phyloP scores from a whole-genome alignment of 257 asterid genomes.

The Linaria vulgaris region DNA sequence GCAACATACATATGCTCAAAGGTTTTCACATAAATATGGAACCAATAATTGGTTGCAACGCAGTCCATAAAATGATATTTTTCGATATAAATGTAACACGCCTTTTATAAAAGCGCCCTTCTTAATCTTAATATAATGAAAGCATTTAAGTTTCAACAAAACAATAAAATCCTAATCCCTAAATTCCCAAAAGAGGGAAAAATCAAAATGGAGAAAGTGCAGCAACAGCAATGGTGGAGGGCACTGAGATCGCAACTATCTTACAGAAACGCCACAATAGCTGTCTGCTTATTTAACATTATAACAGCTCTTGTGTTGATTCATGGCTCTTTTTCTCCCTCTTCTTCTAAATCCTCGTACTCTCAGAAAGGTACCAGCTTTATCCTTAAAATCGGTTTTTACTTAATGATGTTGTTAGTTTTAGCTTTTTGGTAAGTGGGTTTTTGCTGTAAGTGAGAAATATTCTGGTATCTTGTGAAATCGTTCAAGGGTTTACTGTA shows the following conservation, averaged over 20 bases:
- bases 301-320: constrained; percentile 63
- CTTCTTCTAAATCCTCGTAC: constrained; percentile 47
- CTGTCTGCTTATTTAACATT: constrained; percentile 65
- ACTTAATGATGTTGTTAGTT: neutral
- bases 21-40: too few species aligned
- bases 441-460: constrained; percentile 16
- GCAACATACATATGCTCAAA: too few species aligned
- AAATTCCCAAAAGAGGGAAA: neutral
- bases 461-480: neutral
- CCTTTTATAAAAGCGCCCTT: too few species aligned
- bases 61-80: too few species aligned
- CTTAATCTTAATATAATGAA: too few species aligned
- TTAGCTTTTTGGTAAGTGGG: neutral
- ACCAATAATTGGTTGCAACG: too few species aligned
- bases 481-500: constrained; percentile 12
- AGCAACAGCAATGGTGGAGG: constrained; percentile 70
- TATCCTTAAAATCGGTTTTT: neutral
- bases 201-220: constrained; percentile 67
- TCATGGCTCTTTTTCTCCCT: constrained; percentile 48
- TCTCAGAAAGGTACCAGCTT: constrained; percentile 42
- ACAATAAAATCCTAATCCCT: neutral
- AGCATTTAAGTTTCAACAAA: too few species aligned
- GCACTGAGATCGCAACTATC: constrained; percentile 49
- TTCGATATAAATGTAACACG: too few species aligned
- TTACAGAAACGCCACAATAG: constrained; percentile 78